Conservation (phyloP, 768 basidiomycete species). For the Pisolithus tinctorius region DNA sequence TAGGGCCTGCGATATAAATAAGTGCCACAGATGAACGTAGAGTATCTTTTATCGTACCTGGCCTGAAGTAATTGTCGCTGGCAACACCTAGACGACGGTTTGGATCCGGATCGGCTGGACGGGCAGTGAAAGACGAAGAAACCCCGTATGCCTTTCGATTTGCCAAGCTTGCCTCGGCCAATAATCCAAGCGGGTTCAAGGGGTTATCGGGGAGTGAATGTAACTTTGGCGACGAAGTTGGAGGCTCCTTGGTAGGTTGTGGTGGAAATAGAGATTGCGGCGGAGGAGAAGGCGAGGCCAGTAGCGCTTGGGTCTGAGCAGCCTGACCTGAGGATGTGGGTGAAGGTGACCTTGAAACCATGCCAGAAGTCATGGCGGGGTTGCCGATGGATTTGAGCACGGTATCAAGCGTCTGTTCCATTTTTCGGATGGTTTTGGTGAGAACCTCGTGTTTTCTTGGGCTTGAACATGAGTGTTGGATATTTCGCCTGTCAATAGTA, state of each 20-base stretch:
- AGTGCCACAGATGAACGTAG: neutral
- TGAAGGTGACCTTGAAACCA: conserved; percentile 78
- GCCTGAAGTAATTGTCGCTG: conserved; percentile 86
- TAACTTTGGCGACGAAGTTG: conserved; percentile 68
- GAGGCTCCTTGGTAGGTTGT: conserved; percentile 14
- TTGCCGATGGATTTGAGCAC: conserved; percentile 86
- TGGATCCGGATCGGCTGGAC: conserved; percentile 30
- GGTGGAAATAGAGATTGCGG: conserved; percentile 32
- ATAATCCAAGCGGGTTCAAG: conserved; percentile 84
- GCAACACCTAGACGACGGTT: conserved; percentile 67
- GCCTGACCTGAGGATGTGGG: conserved; percentile 60
- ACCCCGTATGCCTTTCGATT: conserved; percentile 57
- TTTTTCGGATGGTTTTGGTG: conserved; percentile 76
- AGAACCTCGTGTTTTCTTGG: conserved; percentile 79
- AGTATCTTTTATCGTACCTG: conserved; percentile 43
- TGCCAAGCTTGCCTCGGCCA: conserved; percentile 84
- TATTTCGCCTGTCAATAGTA: conserved; percentile 15
- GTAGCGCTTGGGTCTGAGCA: conserved; percentile 47
- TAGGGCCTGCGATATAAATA: conserved; percentile 51
- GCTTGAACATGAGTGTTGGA: conserved; percentile 24
- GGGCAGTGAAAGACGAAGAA: conserved; percentile 34
- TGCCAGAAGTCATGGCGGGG: conserved; percentile 68
- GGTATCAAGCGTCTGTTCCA: conserved; percentile 90
- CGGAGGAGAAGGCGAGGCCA: conserved; percentile 46
- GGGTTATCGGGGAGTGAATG: conserved; percentile 90